Base-by-base conservation (phyloP, 169 alveolate species). In the Cryptosporidium meleagridis region DNA sequence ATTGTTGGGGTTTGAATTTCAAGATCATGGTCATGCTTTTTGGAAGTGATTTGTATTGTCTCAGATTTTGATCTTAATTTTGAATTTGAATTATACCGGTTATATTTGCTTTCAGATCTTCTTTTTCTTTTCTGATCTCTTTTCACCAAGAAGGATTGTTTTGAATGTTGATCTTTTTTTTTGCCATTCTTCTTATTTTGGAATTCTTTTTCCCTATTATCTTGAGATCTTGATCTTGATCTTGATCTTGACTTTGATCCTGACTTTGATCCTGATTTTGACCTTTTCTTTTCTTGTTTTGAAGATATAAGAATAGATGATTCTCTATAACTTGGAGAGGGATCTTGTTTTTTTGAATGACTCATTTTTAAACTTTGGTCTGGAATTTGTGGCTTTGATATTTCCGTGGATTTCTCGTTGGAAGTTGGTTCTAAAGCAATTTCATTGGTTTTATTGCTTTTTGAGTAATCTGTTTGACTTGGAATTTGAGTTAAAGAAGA, bases 1-100 rank as follows among this genome's bases (percentile, higher is more conserved):
- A 65, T 29, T 65, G 51, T 65, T 12, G 72, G 72, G 51, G 33
- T 31, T n/a, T n/a, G 72, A 65, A 26, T 55, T 26, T 55, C 67
- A n/a, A 55, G 35, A 55, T 26, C 37, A 55, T 7, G 37, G 2
- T 5, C 0, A 7, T 55, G 6, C 35, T 55, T 55, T 8, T 55
- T n/a, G 1, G 67, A 0, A 14, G 9, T n/a, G 9, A 41, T 12
- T 33, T 37, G 7, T 12, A 7, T 5, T 33, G 10, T 12, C 9
- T 31, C 72, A 5, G 71, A 62, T 23, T 37, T 61, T 26, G 37
- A 61, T 26, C 35, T 33, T 1, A 37, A 21, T 61, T 26, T 26
- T 18, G 70, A 61, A 33, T 26, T 26, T 18, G 70, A 61, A 33
- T 5, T 61, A 52, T 21, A 18, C 23, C 3, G 61, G 14, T 0